phyloP scores from a whole-genome alignment of 176 grass and related monocot genomes.

The Aegilops speltoides region DNA sequence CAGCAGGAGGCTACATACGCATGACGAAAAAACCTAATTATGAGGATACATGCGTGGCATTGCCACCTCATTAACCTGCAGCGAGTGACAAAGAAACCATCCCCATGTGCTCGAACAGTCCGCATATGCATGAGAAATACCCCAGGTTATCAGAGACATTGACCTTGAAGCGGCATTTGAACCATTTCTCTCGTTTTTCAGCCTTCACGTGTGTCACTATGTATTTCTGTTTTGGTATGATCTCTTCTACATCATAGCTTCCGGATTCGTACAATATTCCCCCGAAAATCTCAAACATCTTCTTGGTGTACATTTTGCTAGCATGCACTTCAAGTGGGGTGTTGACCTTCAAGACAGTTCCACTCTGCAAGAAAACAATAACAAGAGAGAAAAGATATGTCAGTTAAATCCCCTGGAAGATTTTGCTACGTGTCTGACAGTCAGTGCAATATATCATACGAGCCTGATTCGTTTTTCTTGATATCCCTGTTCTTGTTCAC shows the following conservation, averaged over 20 bases:
- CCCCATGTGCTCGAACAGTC: background rate
- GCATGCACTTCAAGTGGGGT: too few relatives aligned
- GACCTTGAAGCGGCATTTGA: background rate
- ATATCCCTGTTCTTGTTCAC: too few relatives aligned
- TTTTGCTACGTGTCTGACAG: too few relatives aligned
- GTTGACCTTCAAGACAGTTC: too few relatives aligned
- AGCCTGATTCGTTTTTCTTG: too few relatives aligned
- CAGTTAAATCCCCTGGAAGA: too few relatives aligned
- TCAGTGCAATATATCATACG: too few relatives aligned
- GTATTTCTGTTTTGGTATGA: background rate
- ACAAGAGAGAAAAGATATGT: too few relatives aligned
- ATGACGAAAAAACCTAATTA: too few relatives aligned
- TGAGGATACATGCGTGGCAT: too few relatives aligned
- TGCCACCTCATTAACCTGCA: background rate
- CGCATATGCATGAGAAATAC: background rate
- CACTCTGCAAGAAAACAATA: too few relatives aligned
- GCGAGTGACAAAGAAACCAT: background rate
- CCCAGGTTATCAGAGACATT: background rate
- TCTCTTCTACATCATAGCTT: background rate
- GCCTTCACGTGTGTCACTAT: background rate
- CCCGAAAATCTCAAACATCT: background rate
- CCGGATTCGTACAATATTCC: background rate
- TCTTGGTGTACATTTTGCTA: background rate
- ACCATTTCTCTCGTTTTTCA: background rate
- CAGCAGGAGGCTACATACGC: background rate